Conservation (phyloP, 1,284 basidiomycete genomes). For the Cryptococcus sp. region DNA sequence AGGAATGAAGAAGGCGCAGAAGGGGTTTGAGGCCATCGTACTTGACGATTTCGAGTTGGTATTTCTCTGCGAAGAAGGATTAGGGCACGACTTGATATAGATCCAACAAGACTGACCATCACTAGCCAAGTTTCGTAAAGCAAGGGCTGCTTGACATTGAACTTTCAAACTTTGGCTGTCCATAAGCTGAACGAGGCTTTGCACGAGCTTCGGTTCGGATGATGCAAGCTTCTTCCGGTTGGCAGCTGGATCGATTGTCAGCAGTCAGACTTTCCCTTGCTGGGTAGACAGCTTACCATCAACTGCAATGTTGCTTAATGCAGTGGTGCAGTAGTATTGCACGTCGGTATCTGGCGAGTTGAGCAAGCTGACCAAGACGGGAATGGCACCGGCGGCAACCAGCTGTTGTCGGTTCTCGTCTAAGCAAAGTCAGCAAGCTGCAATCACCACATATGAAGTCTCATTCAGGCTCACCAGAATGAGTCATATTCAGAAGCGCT, state of each 20-base stretch:
- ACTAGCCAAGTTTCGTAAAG: slow-evolving; percentile 92
- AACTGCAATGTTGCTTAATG: slow-evolving; percentile 96
- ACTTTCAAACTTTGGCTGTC: slow-evolving; percentile 97
- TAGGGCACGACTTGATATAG: slow-evolving; percentile 7
- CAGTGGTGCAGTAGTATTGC: slow-evolving; percentile 99
- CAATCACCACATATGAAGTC: neutral
- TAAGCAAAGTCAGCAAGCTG: slow-evolving; percentile 38
- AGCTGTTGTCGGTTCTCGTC: slow-evolving; percentile 99
- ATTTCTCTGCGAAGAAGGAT: slow-evolving; percentile 71
- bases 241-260: slow-evolving; percentile 56
- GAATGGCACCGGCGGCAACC: slow-evolving; percentile 97
- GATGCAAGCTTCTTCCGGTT: slow-evolving; percentile 96
- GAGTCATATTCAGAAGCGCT: slow-evolving; percentile 98
- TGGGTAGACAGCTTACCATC: slow-evolving; percentile 63
- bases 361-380: slow-evolving; percentile 90
- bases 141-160: slow-evolving; percentile 97
- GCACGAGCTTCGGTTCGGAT: slow-evolving; percentile 91
- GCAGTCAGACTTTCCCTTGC: neutral
- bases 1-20: slow-evolving; percentile 91
- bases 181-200: slow-evolving; percentile 94
- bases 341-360: slow-evolving; percentile 99
- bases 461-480: slow-evolving; percentile 70
- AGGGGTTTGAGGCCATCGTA: slow-evolving; percentile 90
- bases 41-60: slow-evolving; percentile 98
- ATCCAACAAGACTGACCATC: slow-evolving; percentile 66